A percentile compares a stretch with the other conserved stretches of the same genome.
These are phyloP conservation scores for Penicillium freii DNA, from an alignment of 2,329 filamentous ascomycete species.

Conservation along the genomic window DNA sequence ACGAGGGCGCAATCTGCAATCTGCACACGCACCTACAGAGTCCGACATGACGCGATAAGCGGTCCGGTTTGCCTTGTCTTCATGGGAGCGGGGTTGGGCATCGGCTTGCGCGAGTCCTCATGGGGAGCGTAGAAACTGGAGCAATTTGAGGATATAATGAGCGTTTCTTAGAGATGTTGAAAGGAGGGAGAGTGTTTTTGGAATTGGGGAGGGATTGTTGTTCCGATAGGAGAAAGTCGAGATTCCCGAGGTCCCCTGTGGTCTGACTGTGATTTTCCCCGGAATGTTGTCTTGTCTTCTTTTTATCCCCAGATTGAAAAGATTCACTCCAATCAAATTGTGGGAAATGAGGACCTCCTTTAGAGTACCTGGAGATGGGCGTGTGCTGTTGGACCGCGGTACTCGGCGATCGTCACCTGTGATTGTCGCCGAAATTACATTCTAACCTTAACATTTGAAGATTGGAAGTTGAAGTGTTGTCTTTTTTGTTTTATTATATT, in stretches of 20 bases:
- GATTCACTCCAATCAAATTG: neutral
- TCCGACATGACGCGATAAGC: conserved; percentile 43
- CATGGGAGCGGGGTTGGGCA: conserved; percentile 36
- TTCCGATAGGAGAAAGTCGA: conserved; percentile 1
- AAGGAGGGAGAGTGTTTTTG: neutral
- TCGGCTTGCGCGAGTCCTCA: conserved; percentile 29
- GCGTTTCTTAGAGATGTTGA: neutral
- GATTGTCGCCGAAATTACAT: conserved; percentile 19
- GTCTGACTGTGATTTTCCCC: conserved; percentile 2
- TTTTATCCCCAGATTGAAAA: neutral
- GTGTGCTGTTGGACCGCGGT: conserved; percentile 33
- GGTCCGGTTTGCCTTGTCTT: conserved; percentile 27
- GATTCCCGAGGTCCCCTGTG: conserved; percentile 1
- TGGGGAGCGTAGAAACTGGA: conserved; percentile 19
- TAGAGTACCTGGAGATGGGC: conserved; percentile 8
- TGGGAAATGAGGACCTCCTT: neutral
- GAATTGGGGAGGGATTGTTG: neutral
- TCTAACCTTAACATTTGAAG: neutral
- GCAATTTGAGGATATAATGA: neutral
- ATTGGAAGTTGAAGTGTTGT: neutral
- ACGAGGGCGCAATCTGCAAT: neutral
- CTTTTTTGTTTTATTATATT: neutral
- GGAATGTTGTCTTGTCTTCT: conserved; percentile 1
- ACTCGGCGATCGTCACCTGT: conserved; percentile 33
- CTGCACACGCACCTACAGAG: conserved; percentile 44